Conservation (phyloP, 208 protist genomes). For the Herpetomonas tarakana region DNA sequence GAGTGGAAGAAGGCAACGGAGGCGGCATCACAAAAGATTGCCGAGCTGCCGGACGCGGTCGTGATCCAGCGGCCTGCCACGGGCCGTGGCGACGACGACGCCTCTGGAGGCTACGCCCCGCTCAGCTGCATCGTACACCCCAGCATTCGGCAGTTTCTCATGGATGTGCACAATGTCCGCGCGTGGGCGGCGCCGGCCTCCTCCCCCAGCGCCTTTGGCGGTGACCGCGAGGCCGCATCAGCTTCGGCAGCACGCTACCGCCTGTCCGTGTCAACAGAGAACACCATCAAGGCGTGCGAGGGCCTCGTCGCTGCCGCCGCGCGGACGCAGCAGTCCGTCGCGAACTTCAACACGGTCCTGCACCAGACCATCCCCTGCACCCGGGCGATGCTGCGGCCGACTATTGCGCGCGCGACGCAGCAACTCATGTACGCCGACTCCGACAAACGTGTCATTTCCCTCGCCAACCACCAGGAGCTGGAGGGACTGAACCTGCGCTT, state of each 20-base stretch:
- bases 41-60: constrained; percentile 39
- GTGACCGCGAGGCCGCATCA: neutral
- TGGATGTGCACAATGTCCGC: constrained; percentile 67
- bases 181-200: constrained; percentile 29
- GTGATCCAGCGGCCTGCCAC: constrained; percentile 22
- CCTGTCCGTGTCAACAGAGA: constrained; percentile 18
- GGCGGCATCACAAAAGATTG: constrained; percentile 31
- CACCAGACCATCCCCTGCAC: constrained; percentile 75
- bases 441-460: constrained; percentile 35
- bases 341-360: constrained; percentile 84
- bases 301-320: constrained; percentile 41
- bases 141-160: constrained; percentile 51
- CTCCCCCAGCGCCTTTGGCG: constrained; percentile 8
- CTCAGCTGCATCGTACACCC: constrained; percentile 60
- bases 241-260: neutral
- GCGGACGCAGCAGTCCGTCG: constrained; percentile 72
- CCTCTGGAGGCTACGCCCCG: constrained; percentile 21
- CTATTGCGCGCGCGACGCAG: constrained; percentile 41
- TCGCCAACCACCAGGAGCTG: constrained; percentile 79
- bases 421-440: constrained; percentile 65
- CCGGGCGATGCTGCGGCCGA: constrained; percentile 56
- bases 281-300: constrained; percentile 53
- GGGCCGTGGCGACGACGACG: constrained; percentile 4
- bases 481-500: constrained; percentile 80
- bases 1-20: constrained; percentile 43